phyloP scores from a whole-genome alignment of 2,329 filamentous ascomycete species.

The Fusarium fracticaudum region DNA sequence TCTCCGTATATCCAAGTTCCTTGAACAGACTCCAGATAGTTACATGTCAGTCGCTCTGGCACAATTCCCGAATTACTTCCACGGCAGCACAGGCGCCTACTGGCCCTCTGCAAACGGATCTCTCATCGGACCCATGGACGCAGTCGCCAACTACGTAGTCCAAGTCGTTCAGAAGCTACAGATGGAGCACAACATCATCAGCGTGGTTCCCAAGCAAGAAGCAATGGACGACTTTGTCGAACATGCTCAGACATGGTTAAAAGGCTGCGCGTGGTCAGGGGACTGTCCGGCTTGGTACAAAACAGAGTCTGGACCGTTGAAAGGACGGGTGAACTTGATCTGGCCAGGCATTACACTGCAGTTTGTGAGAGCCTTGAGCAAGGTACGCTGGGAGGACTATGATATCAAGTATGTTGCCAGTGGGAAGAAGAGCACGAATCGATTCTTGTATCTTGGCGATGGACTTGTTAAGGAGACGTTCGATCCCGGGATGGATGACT shows the following conservation, averaged over 20 bases:
- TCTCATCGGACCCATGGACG: not conserved
- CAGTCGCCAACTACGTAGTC: not conserved
- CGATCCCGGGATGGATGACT: not conserved
- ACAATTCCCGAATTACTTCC: not conserved
- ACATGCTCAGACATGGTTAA: not conserved
- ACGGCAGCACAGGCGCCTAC: not conserved
- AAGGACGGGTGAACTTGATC: not conserved
- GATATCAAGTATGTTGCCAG: not conserved
- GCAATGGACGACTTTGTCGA: not conserved
- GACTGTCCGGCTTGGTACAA: not conserved
- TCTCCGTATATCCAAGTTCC: not conserved
- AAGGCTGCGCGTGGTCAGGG: not conserved
- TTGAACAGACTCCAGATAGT: not conserved
- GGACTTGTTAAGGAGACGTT: not conserved
- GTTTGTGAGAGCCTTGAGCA: not conserved
- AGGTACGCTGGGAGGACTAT: not conserved
- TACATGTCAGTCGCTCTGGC: not conserved
- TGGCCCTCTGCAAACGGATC: not conserved
- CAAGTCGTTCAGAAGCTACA: not conserved
- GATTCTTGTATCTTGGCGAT: not conserved
- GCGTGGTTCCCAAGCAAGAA: not conserved
- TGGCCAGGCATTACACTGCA: not conserved
- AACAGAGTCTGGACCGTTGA: not conserved
- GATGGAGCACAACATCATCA: not conserved
- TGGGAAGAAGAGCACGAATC: not conserved